Base-by-base conservation (phyloP, 371 early-diverging fungal species). In the Massospora cicadina region DNA sequence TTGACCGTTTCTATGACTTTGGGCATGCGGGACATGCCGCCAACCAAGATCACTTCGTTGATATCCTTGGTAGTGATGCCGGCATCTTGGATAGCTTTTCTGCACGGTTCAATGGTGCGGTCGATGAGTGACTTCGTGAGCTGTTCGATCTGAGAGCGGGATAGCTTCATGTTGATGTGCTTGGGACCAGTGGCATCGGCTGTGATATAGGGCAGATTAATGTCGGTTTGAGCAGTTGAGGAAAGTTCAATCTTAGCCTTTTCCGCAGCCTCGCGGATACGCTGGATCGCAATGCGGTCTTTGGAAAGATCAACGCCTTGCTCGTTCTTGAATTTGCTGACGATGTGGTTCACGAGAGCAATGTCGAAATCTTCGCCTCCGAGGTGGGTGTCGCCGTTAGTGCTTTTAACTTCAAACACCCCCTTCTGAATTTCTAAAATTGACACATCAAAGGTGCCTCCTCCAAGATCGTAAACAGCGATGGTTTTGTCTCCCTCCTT, bases 321-420 rank as follows among this genome's bases (percentile, higher is more conserved):
- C 58, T 91, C 85, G 74, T 90, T 88, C 79, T 92, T 89, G 80
- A 95, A 93, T 66, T 87, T 81, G 43, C 83, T 79, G 64, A 89
- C 81, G 61, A 97, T 80, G 73, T 83, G 81, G 66, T 83, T 77
- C 58, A 95, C 90, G 59, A 98, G 72, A 55, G 76, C 75, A 68
- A 86, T 89, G 78, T 99, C 99, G 72, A 98, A 95, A 75, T 99
- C 99, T 75, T 98, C 99, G 65, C 99, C 99, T 69, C 99, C 99
- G 31, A 99, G 77, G 70, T 94, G 93, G 3, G 95, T 95, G 76
- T 96, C 94, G 69, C 96, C 96, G 72, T 90, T 91, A 68, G 96
- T 96, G 27, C 90, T 86, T 78, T 93, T 94, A 71, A 96, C 96
- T 78, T 98, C 98, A 71, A 98, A 98, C 29, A 98, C 93, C 67